Evolutionary conservation across 2,329 filamentous ascomycete species (phyloP), one percentile per base, ranked within the genome.

Genomic region (Malbranchea zuffiana): DNA sequence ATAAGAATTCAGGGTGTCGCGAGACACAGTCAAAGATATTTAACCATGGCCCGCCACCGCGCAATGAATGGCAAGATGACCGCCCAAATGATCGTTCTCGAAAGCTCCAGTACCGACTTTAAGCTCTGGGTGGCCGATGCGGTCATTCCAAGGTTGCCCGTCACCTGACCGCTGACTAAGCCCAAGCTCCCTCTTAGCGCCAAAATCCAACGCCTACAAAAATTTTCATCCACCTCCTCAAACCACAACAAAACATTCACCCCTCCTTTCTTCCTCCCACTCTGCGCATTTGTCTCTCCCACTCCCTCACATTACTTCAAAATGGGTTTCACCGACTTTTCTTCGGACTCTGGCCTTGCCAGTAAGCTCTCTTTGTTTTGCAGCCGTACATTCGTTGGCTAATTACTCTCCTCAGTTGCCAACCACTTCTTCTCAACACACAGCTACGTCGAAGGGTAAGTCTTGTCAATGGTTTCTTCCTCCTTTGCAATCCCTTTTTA

Each of bases 371-470:
- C 40, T 47, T 46, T 50, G 34, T 39, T 40, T 44, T 48, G 43
- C 32, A 45, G 45, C 41, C 40, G 42, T 44, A 38, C 34, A 40
- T 39, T 34, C 41, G 37, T 35, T 41, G 38, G 38, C 42, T 40
- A 46, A 45, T 40, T 43, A 36, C 33, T 52, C 49, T 53, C 50
- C 53, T 52, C 41, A 61, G 59, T 61, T 52, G 60, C 60, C 57
- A 61, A 63, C 57, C 52, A 52, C 49, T 63, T 50, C 56, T 52
- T 63, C 41, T 48, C 54, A 44, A 82, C 78, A 57, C 76, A 80
- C 59, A 82, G 77, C 67, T 88, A 88, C 71, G 78, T 88, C 56
- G 68, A 79, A 66, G 82, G 82, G 82, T 87, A 80, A 60, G 82
- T 76, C 13, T 19, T 37, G 20, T 40, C 37, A 5, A 43, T 30